Evolutionary conservation across 139 green algal genomes (phyloP), one percentile per base, ranked within the genome.

Genomic region (Tetraselmis striata): DNA sequence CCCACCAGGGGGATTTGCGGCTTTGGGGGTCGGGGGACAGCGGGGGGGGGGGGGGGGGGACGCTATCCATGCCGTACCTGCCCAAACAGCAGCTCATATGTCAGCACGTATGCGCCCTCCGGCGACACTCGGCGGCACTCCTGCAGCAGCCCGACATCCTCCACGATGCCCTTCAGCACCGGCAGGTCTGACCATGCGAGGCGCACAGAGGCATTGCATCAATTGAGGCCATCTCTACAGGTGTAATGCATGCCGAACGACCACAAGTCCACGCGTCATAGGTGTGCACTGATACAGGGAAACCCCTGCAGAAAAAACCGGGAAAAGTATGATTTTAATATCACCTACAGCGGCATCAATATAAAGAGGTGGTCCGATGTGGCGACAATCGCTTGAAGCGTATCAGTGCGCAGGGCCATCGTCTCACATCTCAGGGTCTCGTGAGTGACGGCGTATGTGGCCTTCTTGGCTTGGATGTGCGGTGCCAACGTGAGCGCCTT

Each of bases 361-460:
- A n/a, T n/a, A n/a, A n/a, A n/a, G n/a, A n/a, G n/a, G n/a, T n/a
- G n/a, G n/a, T n/a, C n/a, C n/a, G n/a, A n/a, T n/a, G n/a, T n/a
- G n/a, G n/a, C n/a, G n/a, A n/a, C n/a, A n/a, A n/a, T n/a, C n/a
- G n/a, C n/a, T n/a, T n/a, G n/a, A n/a, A n/a, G n/a, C n/a, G n/a
- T n/a, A n/a, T n/a, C n/a, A n/a, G n/a, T n/a, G n/a, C n/a, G n/a
- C n/a, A n/a, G n/a, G n/a, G n/a, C n/a, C n/a, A n/a, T n/a, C n/a
- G n/a, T n/a, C 91, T 87, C 79, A 95, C 90, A 89, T 83, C 93
- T 93, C 29, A 98, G 87, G 0, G 93, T 94, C 82, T 99, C 86
- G 80, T 91, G 94, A 0, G 92, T 96, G 22, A 98, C 90, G 2
- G 94, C 95, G 84, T 96, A 94, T 0, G 93, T 95, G 27, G 96